phyloP scores from a whole-genome alignment of 1,284 basidiomycete genomes.

The Naganishia cerealis region DNA sequence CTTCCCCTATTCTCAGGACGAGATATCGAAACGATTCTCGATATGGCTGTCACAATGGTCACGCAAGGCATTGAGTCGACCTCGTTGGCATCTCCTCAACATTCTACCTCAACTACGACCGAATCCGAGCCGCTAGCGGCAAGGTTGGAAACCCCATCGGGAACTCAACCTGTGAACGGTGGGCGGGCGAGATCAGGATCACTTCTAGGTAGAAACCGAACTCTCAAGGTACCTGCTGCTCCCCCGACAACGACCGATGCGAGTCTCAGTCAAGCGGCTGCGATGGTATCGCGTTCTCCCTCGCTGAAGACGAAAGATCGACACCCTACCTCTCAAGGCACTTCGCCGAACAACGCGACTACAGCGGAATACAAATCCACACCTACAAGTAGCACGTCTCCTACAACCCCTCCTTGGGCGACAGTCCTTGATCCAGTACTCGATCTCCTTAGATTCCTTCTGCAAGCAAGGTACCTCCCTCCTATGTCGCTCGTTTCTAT shows the following conservation, averaged over 20 bases:
- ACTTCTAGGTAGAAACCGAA: slow-evolving; percentile 10
- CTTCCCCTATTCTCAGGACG: slow-evolving; percentile 45
- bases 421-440: slow-evolving; percentile 26
- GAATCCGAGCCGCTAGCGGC: slow-evolving; percentile 7
- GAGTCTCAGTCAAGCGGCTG: slow-evolving; percentile 9
- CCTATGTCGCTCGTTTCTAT: slow-evolving; percentile 23
- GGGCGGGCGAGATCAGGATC: slow-evolving; percentile 31
- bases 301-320: slow-evolving; percentile 14
- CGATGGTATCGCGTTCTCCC: slow-evolving; percentile 7
- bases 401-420: slow-evolving; percentile 27
- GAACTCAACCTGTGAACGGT: slow-evolving; percentile 31
- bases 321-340: slow-evolving; percentile 2
- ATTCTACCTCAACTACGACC: background rate
- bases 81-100: slow-evolving; percentile 15
- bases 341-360: background rate
- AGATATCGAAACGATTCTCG: slow-evolving; percentile 45
- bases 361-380: background rate
- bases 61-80: slow-evolving; percentile 41
- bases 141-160: slow-evolving; percentile 22
- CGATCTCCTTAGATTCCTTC: slow-evolving; percentile 24
- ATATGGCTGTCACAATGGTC: slow-evolving; percentile 44
- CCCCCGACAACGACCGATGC: slow-evolving; percentile 18
- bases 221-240: slow-evolving; percentile 15
- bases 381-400: slow-evolving; percentile 1
- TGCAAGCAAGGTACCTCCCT: slow-evolving; percentile 30